Evolutionary conservation across 129 eudicot species (phyloP).

Genomic region (Chrysanthemum makinoi): DNA sequence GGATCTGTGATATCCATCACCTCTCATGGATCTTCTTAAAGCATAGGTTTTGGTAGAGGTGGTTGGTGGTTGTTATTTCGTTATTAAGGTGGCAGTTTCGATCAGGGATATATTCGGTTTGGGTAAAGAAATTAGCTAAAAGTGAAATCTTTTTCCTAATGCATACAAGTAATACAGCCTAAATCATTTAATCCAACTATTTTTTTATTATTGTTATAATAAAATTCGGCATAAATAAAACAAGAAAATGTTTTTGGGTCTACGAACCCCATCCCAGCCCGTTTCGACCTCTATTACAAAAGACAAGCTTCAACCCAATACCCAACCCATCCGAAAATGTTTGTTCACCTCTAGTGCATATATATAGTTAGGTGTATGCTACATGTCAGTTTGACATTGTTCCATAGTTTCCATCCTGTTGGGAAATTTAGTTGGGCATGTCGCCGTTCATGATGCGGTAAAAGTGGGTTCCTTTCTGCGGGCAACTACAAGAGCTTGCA

Average conservation of each 20-base stretch:
- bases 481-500: background rate
- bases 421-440: background rate
- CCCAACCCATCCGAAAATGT: background rate
- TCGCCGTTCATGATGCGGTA: background rate
- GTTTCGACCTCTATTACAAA: too few species aligned
- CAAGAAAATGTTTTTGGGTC: too few species aligned
- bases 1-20: background rate
- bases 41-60: background rate
- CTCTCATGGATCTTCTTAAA: constrained; percentile 1
- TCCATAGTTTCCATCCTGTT: background rate
- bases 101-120: too few species aligned
- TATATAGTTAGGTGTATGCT: constrained; percentile 7
- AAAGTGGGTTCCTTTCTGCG: background rate
- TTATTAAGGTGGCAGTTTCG: background rate
- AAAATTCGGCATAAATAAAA: too few species aligned
- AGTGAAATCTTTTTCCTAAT: too few species aligned
- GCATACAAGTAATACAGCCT: too few species aligned
- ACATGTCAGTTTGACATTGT: background rate
- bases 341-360: background rate
- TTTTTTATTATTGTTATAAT: too few species aligned
- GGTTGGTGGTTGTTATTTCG: background rate
- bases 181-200: too few species aligned
- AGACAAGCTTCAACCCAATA: background rate
- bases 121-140: too few species aligned
- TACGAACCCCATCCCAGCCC: background rate